phyloP scores from a whole-genome alignment of 225 moss, liverwort and hornwort genomes.

The Physcomitrium patens region DNA sequence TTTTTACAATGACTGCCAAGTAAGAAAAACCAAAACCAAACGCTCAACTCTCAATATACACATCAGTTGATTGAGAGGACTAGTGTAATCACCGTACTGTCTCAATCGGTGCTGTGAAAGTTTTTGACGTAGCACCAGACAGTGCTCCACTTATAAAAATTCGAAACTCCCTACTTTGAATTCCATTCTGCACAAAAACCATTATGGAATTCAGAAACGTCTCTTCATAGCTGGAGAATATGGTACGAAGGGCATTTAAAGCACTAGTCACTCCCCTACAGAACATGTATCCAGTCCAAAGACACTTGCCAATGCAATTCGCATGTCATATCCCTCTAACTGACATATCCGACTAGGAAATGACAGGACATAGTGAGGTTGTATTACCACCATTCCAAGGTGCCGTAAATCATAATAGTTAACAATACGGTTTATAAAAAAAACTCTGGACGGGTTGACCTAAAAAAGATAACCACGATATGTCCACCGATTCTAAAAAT shows the following conservation, averaged over 20 bases:
- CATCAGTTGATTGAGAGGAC: constrained; percentile 1
- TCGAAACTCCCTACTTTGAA: constrained; percentile 41
- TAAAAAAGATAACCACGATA: too few species aligned
- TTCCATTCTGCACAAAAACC: constrained; percentile 29
- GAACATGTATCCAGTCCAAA: too few species aligned
- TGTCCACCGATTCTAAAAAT: too few species aligned
- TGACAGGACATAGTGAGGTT: too few species aligned
- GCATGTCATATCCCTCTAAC: too few species aligned
- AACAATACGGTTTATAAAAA: too few species aligned
- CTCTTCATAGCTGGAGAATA: not conserved
- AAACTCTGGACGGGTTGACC: too few species aligned
- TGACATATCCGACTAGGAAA: too few species aligned
- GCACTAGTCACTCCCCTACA: too few species aligned
- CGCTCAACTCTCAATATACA: not conserved
- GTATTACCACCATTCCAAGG: too few species aligned
- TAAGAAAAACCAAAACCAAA: not conserved
- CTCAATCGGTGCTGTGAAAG: constrained; percentile 48
- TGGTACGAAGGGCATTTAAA: not conserved
- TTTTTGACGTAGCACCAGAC: constrained; percentile 47
- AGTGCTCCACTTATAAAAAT: constrained; percentile 52
- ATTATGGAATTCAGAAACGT: not conserved
- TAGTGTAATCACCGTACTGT: constrained; percentile 44
- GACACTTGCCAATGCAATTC: too few species aligned
- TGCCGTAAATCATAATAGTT: too few species aligned
- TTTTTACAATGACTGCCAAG: not conserved